These are phyloP conservation scores for Nectriaceae sp. DNA, from an alignment of 2,329 filamentous ascomycete species.

Conservation along the genomic window DNA sequence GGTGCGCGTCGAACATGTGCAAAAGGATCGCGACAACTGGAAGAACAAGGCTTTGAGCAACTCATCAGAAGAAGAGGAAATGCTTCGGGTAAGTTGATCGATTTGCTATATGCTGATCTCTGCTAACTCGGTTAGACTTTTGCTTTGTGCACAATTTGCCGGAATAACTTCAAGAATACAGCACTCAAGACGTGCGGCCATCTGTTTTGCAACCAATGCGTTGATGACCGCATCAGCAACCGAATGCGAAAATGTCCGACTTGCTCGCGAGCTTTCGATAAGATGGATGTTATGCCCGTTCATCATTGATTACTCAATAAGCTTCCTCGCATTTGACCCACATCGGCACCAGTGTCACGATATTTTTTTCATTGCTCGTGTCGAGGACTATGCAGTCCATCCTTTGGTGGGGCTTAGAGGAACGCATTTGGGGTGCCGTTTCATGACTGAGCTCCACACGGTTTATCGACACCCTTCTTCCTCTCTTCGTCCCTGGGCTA, in stretches of 20 bases:
- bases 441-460: background rate
- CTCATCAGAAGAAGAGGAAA: conserved; percentile 79
- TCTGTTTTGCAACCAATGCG: conserved; percentile 87
- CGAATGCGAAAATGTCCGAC: conserved; percentile 94
- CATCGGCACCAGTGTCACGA: conserved; percentile 20
- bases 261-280: conserved; percentile 89
- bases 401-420: too few relatives aligned
- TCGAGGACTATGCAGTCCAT: conserved; percentile 21
- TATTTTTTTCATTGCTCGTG: conserved; percentile 28
- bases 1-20: conserved; percentile 72
- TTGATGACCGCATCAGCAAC: conserved; percentile 85
- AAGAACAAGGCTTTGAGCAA: conserved; percentile 81
- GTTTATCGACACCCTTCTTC: background rate
- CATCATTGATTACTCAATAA: conserved; percentile 43
- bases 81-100: conserved; percentile 72
- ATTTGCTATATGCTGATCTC: background rate
- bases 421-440: too few relatives aligned
- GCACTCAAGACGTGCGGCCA: conserved; percentile 93
- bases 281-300: conserved; percentile 81
- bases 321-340: conserved; percentile 6
- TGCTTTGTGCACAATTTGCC: conserved; percentile 84
- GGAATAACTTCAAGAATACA: conserved; percentile 91
- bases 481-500: conserved; percentile 26
- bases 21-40: conserved; percentile 84
- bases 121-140: conserved; percentile 37